Percentiles rank a stretch among this genome's conserved stretches.
These are phyloP conservation scores for Xenosphaeropsis pyriputrescens DNA, from an alignment of 2,329 filamentous ascomycete species.

Conservation along the genomic window DNA sequence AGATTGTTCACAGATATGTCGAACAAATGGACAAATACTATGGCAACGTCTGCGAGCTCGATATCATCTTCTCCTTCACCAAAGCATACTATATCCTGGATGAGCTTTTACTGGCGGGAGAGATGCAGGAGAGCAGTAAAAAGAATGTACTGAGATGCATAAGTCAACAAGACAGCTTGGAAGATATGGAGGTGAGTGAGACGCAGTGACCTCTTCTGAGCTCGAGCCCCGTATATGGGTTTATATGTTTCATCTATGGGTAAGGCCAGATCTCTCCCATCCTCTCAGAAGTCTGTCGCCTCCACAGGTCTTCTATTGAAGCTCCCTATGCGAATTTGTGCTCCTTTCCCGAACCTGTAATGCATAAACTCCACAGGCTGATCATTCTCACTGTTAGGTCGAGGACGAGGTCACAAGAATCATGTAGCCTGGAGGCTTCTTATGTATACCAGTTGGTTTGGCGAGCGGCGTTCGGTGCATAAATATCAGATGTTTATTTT, in stretches of 20 bases:
- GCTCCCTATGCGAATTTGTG: no score
- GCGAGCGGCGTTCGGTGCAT: conserved; percentile 5
- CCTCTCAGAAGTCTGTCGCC: no score
- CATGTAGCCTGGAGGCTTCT: conserved; percentile 11
- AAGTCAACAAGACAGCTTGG: conserved; percentile 89
- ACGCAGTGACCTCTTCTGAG: no score
- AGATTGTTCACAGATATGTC: conserved; percentile 97
- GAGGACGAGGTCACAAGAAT: conserved; percentile 21
- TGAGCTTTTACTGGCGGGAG: conserved; percentile 85
- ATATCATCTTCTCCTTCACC: conserved; percentile 99
- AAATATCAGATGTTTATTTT: conserved; percentile 1
- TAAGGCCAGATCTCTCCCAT: neutral
- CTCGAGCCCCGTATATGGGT: neutral
- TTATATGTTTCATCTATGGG: neutral
- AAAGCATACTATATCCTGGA: conserved; percentile 99
- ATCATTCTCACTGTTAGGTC: conserved; percentile 12
- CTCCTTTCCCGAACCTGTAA: no score
- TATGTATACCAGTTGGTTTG: conserved; percentile 6
- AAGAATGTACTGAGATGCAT: conserved; percentile 97
- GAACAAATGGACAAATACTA: conserved; percentile 99
- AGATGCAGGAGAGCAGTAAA: conserved; percentile 98
- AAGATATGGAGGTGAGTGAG: conserved; percentile 87
- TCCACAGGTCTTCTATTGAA: no score
- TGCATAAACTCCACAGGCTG: no score
- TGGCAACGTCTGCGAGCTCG: conserved; percentile 97